Conservation (phyloP, 306 rosid genomes). For the Vachellia pachyceras region DNA sequence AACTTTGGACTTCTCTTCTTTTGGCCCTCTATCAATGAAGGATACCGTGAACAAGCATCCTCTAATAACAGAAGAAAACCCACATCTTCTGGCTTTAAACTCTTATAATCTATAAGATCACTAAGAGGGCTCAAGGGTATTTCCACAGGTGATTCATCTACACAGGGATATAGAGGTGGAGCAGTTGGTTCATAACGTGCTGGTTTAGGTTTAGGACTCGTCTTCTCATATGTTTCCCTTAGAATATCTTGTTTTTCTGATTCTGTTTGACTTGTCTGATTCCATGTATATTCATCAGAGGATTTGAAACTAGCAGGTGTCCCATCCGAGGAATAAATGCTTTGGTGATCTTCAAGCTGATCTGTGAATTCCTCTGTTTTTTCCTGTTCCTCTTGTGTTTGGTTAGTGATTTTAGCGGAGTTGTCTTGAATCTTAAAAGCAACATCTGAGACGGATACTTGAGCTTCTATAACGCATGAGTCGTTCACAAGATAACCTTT, state of each 20-base stretch:
- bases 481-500: constrained; percentile 66
- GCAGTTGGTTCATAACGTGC: background rate
- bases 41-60: constrained; percentile 15
- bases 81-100: background rate
- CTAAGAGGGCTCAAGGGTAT: constrained; percentile 11
- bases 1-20: constrained; percentile 4
- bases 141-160: constrained; percentile 8
- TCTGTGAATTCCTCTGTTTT: background rate
- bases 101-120: background rate
- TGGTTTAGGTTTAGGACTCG: background rate
- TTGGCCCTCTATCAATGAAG: constrained; percentile 15
- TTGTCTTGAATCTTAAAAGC: constrained; percentile 16
- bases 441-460: constrained; percentile 51
- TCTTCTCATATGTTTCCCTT: background rate
- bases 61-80: background rate
- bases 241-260: background rate
- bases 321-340: background rate
- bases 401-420: background rate
- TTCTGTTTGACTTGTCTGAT: background rate
- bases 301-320: background rate
- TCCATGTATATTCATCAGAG: background rate
- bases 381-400: background rate
- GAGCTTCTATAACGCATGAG: constrained; percentile 63
- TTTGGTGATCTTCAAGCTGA: constrained; percentile 2
- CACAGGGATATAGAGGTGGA: background rate